These are phyloP conservation scores for Cylindrotheca fusiformis DNA, from an alignment of 108 stramenopile genomes.

Conservation along the genomic window DNA sequence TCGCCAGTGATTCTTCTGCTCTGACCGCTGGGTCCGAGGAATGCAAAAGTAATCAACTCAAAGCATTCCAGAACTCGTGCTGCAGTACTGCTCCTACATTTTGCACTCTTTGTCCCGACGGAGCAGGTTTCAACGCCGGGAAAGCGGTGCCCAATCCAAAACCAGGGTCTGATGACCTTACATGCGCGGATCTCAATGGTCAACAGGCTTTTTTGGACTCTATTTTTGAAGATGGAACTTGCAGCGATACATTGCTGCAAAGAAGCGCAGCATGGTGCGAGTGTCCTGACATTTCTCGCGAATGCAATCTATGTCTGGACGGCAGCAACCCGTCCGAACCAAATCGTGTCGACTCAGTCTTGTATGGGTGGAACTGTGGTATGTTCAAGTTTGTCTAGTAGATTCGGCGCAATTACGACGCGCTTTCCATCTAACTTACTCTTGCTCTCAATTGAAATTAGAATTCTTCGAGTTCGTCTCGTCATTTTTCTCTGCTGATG, in stretches of 20 bases:
- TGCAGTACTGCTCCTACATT: constrained; percentile 10
- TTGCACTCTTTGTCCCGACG: constrained; percentile 26
- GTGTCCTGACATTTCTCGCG: constrained; percentile 7
- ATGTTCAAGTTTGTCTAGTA: constrained; percentile 1
- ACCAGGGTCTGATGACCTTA: constrained; percentile 2
- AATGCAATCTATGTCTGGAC: constrained; percentile 20
- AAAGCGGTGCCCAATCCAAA: constrained; percentile 12
- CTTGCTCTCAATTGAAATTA: too few species aligned
- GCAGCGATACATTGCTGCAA: constrained; percentile 19
- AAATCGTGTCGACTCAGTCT: constrained; percentile 9
- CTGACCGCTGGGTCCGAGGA: constrained; percentile 9
- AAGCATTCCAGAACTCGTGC: constrained; percentile 12
- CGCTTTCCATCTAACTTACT: too few species aligned
- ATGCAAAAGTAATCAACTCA: constrained; percentile 10
- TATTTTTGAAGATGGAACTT: constrained; percentile 11
- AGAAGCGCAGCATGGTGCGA: constrained; percentile 26
- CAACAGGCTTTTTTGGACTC: constrained; percentile 16
- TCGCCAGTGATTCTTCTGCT: neutral
- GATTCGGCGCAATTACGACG: too few species aligned
- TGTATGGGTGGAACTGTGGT: constrained; percentile 26
- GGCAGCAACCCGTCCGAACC: constrained; percentile 12
- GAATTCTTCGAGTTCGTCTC: constrained; percentile 11
- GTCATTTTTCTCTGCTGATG: constrained; percentile 11
- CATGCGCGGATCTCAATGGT: constrained; percentile 18
- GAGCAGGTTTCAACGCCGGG: neutral